Evolutionary conservation across 192 early-diverging fungal genomes (phyloP).

Genomic region (Entrophospora sp.): DNA sequence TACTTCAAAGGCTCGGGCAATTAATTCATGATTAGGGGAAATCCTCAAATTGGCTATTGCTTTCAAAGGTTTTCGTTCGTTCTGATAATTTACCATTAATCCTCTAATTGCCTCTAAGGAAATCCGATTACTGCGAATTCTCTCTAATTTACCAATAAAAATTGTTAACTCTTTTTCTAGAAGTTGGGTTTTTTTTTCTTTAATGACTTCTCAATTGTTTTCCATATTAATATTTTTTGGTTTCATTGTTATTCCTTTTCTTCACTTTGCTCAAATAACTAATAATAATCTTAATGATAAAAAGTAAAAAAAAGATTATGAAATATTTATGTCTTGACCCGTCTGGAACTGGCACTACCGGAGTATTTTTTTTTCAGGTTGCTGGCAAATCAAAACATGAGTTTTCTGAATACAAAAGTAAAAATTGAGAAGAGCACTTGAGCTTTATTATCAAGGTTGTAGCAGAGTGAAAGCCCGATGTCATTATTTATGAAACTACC

Average conservation of each 20-base stretch:
- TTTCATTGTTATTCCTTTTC: no score
- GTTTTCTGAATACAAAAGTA: not conserved
- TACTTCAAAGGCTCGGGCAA: no score
- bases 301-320: not conserved
- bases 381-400: not conserved
- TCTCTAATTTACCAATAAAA: not conserved
- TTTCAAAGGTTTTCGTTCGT: not conserved
- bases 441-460: not conserved
- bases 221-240: no score
- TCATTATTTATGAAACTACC: not conserved
- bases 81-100: not conserved
- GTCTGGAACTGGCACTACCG: not conserved
- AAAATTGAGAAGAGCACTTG: conserved; percentile 2
- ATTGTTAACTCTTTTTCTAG: not conserved
- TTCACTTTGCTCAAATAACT: no score
- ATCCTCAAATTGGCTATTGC: no score
- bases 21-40: no score
- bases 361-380: not conserved
- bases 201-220: not conserved
- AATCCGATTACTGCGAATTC: conserved; percentile 1
- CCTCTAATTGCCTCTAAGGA: not conserved
- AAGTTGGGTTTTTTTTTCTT: not conserved
- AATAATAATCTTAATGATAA: no score
- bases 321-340: not conserved
- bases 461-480: not conserved